Conservation (phyloP, 345 rosid species). For the Camelina hispida region DNA sequence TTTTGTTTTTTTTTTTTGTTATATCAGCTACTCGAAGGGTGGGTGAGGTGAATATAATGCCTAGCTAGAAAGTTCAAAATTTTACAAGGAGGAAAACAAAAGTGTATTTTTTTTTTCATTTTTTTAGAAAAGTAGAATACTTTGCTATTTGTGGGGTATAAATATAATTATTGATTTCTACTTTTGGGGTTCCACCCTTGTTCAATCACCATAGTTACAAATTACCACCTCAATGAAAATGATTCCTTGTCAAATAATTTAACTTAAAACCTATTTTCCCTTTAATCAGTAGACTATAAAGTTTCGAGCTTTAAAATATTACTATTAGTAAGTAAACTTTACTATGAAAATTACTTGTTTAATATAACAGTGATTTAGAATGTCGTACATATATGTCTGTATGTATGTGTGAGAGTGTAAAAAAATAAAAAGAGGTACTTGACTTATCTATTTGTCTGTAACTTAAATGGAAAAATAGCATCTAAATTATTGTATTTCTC, state of each 20-base stretch:
- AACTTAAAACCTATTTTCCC: constrained; percentile 7
- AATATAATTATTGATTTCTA: constrained; percentile 44
- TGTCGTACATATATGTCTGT: constrained; percentile 17
- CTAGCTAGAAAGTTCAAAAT: constrained; percentile 39
- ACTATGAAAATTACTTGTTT: neutral
- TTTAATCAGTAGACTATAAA: constrained; percentile 33
- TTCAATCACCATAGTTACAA: constrained; percentile 24
- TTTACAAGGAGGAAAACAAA: constrained; percentile 32
- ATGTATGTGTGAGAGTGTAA: neutral
- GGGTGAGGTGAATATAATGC: constrained; percentile 45
- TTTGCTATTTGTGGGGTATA: constrained; percentile 47
- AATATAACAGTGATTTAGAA: constrained; percentile 15
- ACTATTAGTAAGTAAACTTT: constrained; percentile 12
- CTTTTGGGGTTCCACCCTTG: constrained; percentile 34
- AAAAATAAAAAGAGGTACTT: constrained; percentile 33
- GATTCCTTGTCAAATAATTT: constrained; percentile 28
- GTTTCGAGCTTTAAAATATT: constrained; percentile 19
- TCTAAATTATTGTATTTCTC: constrained; percentile 41
- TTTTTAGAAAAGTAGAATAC: constrained; percentile 24
- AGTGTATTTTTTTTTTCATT: constrained; percentile 16
- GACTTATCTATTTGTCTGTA: constrained; percentile 46
- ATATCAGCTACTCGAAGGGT: constrained; percentile 8
- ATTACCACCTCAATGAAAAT: constrained; percentile 28
- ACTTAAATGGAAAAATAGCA: constrained; percentile 45
- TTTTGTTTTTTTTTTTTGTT: no score